Percentiles rank a stretch among this genome's conserved stretches.
These are phyloP conservation scores for Kwoniella bestiolae DNA, from an alignment of 768 basidiomycete genomes.

Conservation along the genomic window DNA sequence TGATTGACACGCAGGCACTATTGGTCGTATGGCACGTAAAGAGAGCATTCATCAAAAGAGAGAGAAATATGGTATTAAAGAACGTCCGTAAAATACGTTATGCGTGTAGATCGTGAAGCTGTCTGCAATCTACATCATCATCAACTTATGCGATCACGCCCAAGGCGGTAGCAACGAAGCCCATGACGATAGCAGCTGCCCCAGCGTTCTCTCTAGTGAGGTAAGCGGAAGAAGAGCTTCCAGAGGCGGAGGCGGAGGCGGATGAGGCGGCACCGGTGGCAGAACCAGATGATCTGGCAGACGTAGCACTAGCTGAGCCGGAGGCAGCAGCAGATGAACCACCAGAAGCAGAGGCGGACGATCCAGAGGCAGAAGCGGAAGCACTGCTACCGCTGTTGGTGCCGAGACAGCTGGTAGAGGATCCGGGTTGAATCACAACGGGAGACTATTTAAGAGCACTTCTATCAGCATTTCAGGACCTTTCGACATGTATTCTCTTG, in stretches of 20 bases:
- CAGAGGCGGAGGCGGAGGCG: constrained; percentile 14
- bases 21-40: too few species aligned
- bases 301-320: constrained; percentile 23
- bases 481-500: neutral
- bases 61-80: neutral
- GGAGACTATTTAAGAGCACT: constrained; percentile 10
- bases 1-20: neutral
- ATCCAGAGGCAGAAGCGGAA: constrained; percentile 7
- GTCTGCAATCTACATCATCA: too few species aligned
- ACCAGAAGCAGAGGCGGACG: neutral
- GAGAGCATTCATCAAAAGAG: neutral
- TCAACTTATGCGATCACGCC: constrained; percentile 23
- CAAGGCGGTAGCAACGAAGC: constrained; percentile 16
- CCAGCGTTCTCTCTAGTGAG: constrained; percentile 15
- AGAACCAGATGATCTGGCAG: constrained; percentile 19
- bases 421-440: constrained; percentile 48
- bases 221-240: constrained; percentile 21
- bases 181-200: constrained; percentile 13
- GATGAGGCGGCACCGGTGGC: constrained; percentile 10
- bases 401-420: constrained; percentile 42
- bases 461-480: neutral
- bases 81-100: neutral
- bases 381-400: constrained; percentile 12
- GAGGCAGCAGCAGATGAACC: constrained; percentile 15
- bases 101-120: too few species aligned